These are phyloP conservation scores for Pleurotus tuoliensis DNA, from an alignment of 768 basidiomycete species.

Conservation along the genomic window DNA sequence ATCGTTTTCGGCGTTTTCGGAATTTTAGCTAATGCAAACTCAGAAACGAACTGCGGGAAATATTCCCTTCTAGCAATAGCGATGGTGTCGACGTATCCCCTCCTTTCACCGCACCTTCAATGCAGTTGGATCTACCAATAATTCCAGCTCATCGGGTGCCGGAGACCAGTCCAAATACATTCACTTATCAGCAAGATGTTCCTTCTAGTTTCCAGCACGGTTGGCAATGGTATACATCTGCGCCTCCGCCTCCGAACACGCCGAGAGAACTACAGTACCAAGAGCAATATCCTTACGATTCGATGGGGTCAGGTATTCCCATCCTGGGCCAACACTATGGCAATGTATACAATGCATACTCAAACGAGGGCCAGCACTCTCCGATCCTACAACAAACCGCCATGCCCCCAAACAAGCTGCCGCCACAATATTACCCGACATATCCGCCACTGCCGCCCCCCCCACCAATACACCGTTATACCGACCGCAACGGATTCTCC, in stretches of 20 bases:
- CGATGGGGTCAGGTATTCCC: neutral
- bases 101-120: neutral
- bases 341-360: neutral
- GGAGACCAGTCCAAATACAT: neutral
- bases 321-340: neutral
- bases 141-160: neutral
- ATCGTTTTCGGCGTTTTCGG: too few relatives aligned
- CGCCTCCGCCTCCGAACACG: neutral
- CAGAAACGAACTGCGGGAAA: slow-evolving; percentile 7
- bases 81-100: neutral
- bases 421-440: neutral
- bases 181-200: neutral
- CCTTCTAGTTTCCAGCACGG: slow-evolving; percentile 3
- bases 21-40: too few relatives aligned
- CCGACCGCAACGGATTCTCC: neutral
- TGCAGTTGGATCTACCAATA: neutral
- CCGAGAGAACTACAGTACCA: neutral
- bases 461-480: neutral
- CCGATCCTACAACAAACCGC: too few relatives aligned
- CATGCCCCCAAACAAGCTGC: too few relatives aligned
- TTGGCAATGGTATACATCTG: slow-evolving; percentile 13
- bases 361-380: neutral
- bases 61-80: slow-evolving; percentile 4
- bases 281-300: too few relatives aligned
- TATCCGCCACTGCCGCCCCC: neutral